Percentiles rank a stretch among this genome's conserved stretches.
These are phyloP conservation scores for Rhizopus arrhizus DNA, from an alignment of 371 early-diverging fungal species.

Conservation along the genomic window DNA sequence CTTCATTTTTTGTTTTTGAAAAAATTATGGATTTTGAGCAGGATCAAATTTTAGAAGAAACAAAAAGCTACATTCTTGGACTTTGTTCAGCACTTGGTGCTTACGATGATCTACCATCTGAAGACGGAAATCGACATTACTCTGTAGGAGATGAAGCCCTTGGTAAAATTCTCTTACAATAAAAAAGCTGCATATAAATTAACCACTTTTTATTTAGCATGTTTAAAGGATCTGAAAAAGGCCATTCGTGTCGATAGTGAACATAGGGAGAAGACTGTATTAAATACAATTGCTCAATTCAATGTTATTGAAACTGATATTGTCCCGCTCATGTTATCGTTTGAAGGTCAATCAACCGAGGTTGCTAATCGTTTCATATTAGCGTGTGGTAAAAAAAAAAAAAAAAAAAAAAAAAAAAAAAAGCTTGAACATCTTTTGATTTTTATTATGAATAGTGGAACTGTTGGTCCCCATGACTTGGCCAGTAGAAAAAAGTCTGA, in stretches of 20 bases:
- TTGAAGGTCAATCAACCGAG: constrained; percentile 46
- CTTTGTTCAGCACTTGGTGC: constrained; percentile 85
- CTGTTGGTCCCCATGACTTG: constrained; percentile 79
- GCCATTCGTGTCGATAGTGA: constrained; percentile 75
- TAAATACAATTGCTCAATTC: constrained; percentile 74
- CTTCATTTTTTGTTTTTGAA: neutral
- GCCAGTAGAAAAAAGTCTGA: constrained; percentile 43
- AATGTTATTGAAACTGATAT: constrained; percentile 74
- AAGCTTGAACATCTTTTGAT: neutral
- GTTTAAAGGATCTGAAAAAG: constrained; percentile 56
- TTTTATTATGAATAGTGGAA: constrained; percentile 52
- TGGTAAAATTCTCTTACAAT: constrained; percentile 44
- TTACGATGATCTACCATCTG: constrained; percentile 55
- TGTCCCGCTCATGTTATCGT: constrained; percentile 73
- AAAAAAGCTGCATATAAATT: neutral
- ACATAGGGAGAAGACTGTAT: constrained; percentile 59
- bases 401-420: neutral
- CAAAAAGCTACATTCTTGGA: constrained; percentile 52
- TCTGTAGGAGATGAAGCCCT: constrained; percentile 81
- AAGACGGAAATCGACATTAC: constrained; percentile 59
- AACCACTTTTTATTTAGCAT: constrained; percentile 17
- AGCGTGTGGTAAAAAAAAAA: constrained; percentile 56
- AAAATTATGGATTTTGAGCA: constrained; percentile 21
- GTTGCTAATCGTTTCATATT: constrained; percentile 54
- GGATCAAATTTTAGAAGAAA: neutral